Base-by-base conservation (phyloP, 768 basidiomycete genomes). In the Lactifluus volemus region DNA sequence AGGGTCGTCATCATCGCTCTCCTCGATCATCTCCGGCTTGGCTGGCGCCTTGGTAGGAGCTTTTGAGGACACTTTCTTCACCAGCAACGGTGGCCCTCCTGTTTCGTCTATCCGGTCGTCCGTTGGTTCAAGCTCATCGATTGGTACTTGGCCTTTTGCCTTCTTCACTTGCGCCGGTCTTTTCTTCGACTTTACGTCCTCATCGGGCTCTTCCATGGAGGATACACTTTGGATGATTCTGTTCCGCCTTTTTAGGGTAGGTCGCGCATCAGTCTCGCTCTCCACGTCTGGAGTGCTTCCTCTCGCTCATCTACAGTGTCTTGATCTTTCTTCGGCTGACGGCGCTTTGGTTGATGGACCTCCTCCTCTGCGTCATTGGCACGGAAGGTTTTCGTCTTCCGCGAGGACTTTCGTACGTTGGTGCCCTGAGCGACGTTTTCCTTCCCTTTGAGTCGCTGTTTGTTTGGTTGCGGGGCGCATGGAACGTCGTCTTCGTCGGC, bases 361-460 rank as follows among this genome's bases (percentile, higher is more conserved):
- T 65, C 65, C 34, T 66, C 65, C n/a, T 65, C 65, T 36, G 63
- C 55, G 30, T 66, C 65, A 42, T 53, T 63, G 25, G 54, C 38
- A 50, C 60, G 61, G 39, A 53, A 54, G 14, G 30, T 30, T 32
- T 54, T 63, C 44, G 63, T 62, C 44, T 58, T 58, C 32, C 61
- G 61, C 32, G 51, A 29, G 14, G 61, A 17, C n/a, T 53, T 58
- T 32, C 29, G 51, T 29, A n/a, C 47, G 38, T 53, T 62, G 39
- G 15, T 39, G 1, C 44, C 56, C 5, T 49, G 56, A 17, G 47
- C 59, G 29, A 67, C 53, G 47, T 63, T 65, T 48, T 71, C 68
- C 59, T 68, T 70, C 15, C 71, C 71, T 63, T 70, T 72, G 36
- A 68, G 67, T 15, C 68, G 64, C 12, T 67, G 61, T 48, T 67